Conservation (phyloP, 177 flowering plant genomes). For the Tripterygium wilfordii region DNA sequence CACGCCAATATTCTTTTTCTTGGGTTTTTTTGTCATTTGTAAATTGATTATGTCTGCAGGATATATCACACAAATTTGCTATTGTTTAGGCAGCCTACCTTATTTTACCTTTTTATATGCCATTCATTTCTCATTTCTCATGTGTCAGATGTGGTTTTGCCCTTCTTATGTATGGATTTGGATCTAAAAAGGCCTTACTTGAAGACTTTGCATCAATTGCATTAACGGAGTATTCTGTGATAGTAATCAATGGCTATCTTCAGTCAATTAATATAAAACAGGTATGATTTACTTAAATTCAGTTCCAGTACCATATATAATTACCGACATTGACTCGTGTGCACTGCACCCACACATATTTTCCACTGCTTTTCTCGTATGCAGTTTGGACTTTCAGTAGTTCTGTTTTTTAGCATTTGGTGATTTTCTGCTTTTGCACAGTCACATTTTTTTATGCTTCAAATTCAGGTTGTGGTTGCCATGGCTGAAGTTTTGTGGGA, state of each 20-base stretch:
- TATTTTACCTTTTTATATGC: too few species aligned
- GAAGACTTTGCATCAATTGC: slow-evolving; percentile 93
- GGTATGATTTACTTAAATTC: slow-evolving; percentile 28
- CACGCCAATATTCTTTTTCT: too few species aligned
- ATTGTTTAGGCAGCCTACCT: too few species aligned
- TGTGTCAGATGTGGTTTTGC: slow-evolving; percentile 78
- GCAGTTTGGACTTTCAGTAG: not conserved
- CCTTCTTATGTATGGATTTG: slow-evolving; percentile 92
- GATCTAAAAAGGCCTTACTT: slow-evolving; percentile 79
- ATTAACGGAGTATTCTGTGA: slow-evolving; percentile 61
- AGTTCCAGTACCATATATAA: not conserved
- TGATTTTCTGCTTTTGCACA: not conserved
- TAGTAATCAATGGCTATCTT: slow-evolving; percentile 94
- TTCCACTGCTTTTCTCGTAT: too few species aligned
- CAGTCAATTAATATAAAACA: slow-evolving; percentile 78
- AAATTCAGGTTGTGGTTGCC: slow-evolving; percentile 52
- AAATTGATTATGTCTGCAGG: too few species aligned
- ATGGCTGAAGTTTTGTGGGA: slow-evolving; percentile 77
- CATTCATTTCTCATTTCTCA: not conserved
- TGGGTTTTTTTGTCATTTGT: too few species aligned
- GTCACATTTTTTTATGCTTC: not conserved
- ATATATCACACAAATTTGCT: too few species aligned
- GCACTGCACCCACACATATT: not conserved
- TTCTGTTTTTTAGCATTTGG: not conserved
- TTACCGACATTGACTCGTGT: not conserved